phyloP scores from a whole-genome alignment of 139 green algal species.

The Pleodorina starrii region DNA sequence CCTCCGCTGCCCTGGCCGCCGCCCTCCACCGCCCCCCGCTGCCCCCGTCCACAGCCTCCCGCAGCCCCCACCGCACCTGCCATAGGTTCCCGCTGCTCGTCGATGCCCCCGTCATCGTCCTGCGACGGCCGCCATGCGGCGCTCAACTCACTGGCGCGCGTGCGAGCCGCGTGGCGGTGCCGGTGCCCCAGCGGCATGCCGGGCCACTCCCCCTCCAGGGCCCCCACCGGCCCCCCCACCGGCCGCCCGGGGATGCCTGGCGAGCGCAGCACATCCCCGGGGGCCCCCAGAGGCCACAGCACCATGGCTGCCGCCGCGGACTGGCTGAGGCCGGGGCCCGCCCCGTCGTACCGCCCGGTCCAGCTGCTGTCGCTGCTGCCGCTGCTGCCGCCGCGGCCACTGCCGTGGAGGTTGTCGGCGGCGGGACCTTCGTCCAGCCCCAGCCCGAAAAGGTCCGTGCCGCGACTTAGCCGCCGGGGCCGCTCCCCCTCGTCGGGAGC shows the following conservation, averaged over 20 bases:
- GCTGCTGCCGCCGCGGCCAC: not conserved
- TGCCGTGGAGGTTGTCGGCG: not conserved
- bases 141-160: not conserved
- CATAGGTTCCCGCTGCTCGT: not conserved
- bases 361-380: not conserved
- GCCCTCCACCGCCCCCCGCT: too few relatives aligned
- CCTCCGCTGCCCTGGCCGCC: too few relatives aligned
- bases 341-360: not conserved
- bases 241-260: not conserved
- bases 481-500: not conserved
- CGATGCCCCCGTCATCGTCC: not conserved
- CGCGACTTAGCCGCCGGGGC: not conserved
- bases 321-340: not conserved
- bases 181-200: too few relatives aligned
- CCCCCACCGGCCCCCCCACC: not conserved
- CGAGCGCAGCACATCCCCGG: not conserved
- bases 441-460: not conserved
- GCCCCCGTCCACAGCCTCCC: too few relatives aligned
- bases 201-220: not conserved
- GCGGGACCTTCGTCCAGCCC: not conserved
- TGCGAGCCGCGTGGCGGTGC: not conserved
- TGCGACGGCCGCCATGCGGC: not conserved
- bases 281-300: not conserved
- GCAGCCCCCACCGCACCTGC: not conserved
- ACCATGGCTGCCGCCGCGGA: not conserved